Percentiles rank a stretch among this genome's conserved stretches.
phyloP scores from a whole-genome alignment of 306 rosid genomes.

The Prosopis cineraria region DNA sequence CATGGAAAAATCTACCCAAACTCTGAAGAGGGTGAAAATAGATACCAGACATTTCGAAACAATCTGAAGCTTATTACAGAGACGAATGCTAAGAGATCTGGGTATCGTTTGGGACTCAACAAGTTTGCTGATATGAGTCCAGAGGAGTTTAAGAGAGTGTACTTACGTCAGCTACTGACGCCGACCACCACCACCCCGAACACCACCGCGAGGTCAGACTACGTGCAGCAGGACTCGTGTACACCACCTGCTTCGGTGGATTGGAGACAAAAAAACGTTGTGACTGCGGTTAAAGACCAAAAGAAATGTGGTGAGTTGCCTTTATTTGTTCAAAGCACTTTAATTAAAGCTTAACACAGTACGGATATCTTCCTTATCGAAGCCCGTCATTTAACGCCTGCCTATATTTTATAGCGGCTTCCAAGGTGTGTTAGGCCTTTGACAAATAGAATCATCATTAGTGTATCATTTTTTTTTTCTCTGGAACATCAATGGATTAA shows the following conservation, averaged over 20 bases:
- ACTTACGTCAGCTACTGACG: neutral
- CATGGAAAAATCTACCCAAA: conserved; percentile 41
- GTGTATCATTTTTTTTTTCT: too few relatives aligned
- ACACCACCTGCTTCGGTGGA: conserved; percentile 41
- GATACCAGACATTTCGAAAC: conserved; percentile 45
- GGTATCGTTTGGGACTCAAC: conserved; percentile 47
- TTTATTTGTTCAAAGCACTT: neutral
- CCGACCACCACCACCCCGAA: neutral
- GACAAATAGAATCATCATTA: too few relatives aligned
- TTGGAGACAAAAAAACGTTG: conserved; percentile 56
- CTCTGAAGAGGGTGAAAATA: conserved; percentile 40
- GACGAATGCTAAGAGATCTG: conserved; percentile 38
- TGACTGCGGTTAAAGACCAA: conserved; percentile 54
- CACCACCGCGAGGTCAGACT: neutral
- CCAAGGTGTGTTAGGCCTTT: too few relatives aligned
- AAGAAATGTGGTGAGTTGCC: conserved; percentile 29
- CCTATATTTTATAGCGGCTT: too few relatives aligned
- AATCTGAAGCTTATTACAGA: conserved; percentile 48
- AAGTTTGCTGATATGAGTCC: conserved; percentile 54
- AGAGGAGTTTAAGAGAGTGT: conserved; percentile 45
- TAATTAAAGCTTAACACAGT: too few relatives aligned
- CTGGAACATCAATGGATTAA: neutral
- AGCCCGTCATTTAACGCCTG: too few relatives aligned
- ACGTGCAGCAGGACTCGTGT: neutral
- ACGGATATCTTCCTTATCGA: too few relatives aligned